A percentile compares a stretch with the other conserved stretches of the same genome.
Conservation (phyloP, 208 protist genomes). For the Leishmania amazonensis region DNA sequence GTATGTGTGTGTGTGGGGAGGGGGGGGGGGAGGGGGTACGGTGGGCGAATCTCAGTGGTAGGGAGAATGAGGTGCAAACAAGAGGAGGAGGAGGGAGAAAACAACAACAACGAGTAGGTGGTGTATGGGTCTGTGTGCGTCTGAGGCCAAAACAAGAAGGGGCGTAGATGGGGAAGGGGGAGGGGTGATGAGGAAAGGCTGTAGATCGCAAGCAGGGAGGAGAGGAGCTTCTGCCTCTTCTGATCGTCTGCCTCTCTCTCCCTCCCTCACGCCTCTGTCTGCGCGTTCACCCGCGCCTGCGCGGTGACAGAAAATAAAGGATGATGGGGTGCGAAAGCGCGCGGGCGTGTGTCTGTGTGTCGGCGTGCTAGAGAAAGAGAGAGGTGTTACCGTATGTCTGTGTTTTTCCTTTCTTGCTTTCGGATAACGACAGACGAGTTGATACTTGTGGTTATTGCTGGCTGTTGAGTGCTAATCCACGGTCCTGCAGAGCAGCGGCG, state of each 20-base stretch:
- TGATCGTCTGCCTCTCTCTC: neutral
- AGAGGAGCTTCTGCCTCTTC: neutral
- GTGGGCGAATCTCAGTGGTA: neutral
- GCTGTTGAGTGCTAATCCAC: neutral
- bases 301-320: neutral
- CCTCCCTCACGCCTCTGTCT: neutral
- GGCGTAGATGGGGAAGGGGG: neutral
- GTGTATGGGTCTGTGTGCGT: neutral
- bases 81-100: too few relatives aligned
- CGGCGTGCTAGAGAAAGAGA: neutral
- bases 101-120: neutral
- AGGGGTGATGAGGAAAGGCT: neutral
- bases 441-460: neutral
- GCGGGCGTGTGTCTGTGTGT: neutral
- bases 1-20: neutral
- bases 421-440: neutral
- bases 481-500: neutral
- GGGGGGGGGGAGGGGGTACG: neutral
- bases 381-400: neutral
- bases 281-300: neutral
- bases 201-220: neutral
- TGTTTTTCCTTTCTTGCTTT: neutral
- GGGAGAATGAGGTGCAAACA: neutral
- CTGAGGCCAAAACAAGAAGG: neutral
- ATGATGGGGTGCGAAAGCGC: neutral